Evolutionary conservation across 495 filamentous ascomycete genomes (phyloP).

Genomic region (Annulohypoxylon bovei): DNA sequence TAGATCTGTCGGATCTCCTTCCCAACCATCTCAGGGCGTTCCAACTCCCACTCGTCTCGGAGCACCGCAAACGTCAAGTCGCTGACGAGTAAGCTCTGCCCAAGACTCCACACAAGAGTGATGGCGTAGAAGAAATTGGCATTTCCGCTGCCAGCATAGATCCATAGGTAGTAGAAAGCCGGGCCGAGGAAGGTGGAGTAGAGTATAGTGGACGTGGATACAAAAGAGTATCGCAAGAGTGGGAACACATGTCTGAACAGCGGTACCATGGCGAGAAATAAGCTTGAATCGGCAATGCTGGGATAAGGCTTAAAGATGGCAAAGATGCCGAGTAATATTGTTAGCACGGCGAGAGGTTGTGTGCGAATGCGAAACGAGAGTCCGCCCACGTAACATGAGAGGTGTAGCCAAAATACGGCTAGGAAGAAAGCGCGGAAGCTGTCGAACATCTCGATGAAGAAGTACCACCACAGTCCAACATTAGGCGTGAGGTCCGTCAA

Average conservation of each 20-base stretch:
- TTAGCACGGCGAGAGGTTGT: conserved; percentile 87
- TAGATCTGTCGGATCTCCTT: conserved; percentile 88
- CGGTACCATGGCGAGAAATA: conserved; percentile 84
- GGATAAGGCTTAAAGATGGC: conserved; percentile 97
- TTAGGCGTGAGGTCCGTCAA: conserved; percentile 95
- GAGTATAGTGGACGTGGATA: conserved; percentile 79
- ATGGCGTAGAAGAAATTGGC: conserved; percentile 99
- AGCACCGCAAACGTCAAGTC: conserved; percentile 89
- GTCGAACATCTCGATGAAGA: conserved; percentile 99
- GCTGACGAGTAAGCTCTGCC: conserved; percentile 77
- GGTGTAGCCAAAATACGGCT: conserved; percentile 96
- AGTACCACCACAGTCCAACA: conserved; percentile 99
- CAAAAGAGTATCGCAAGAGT: conserved; percentile 92
- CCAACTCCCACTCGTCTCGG: conserved; percentile 92
- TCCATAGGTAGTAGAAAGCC: conserved; percentile 97
- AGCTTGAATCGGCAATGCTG: conserved; percentile 83
- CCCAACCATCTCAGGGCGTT: conserved; percentile 87
- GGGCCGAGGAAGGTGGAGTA: conserved; percentile 91
- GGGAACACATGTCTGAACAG: conserved; percentile 96
- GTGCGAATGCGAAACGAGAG: conserved; percentile 79
- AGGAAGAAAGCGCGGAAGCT: conserved; percentile 97
- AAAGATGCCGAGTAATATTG: conserved; percentile 84
- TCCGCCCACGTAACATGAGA: conserved; percentile 86
- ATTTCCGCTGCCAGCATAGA: conserved; percentile 96
- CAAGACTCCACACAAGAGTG: conserved; percentile 95